phyloP scores from a whole-genome alignment of 1,139 yeast genomes.

The Geotrichum bryndzae region DNA sequence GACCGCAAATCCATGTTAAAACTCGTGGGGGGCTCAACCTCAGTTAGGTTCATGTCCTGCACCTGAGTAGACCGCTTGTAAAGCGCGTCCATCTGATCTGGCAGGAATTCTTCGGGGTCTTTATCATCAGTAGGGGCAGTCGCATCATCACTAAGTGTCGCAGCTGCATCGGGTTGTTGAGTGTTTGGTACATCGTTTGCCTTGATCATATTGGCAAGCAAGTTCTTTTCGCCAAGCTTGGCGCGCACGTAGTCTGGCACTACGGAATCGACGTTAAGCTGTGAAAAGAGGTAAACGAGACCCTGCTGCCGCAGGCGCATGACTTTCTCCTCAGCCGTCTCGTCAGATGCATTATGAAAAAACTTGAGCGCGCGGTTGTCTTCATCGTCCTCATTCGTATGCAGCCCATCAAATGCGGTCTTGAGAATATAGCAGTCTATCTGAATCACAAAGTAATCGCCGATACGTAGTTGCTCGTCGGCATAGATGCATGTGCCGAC shows the following conservation, averaged over 20 bases:
- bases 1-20: constrained; percentile 55
- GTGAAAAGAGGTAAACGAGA: constrained; percentile 50
- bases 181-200: constrained; percentile 31
- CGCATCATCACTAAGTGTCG: constrained; percentile 19
- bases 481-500: constrained; percentile 57
- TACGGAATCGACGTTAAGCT: constrained; percentile 36
- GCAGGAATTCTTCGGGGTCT: constrained; percentile 44
- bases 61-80: constrained; percentile 55
- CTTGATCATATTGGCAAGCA: constrained; percentile 20
- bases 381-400: constrained; percentile 15
- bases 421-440: constrained; percentile 55
- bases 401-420: constrained; percentile 42
- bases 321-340: constrained; percentile 50
- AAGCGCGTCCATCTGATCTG: constrained; percentile 71
- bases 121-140: constrained; percentile 24
- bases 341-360: constrained; percentile 35
- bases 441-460: constrained; percentile 63
- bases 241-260: constrained; percentile 23
- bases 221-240: constrained; percentile 22
- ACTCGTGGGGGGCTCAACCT: constrained; percentile 55
- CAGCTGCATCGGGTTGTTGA: constrained; percentile 21
- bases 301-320: constrained; percentile 54
- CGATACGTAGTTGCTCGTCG: constrained; percentile 55
- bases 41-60: constrained; percentile 46
- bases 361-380: constrained; percentile 9